Percentiles rank a stretch among this genome's conserved stretches.
Evolutionary conservation across 768 basidiomycete genomes (phyloP).

Genomic region (Macrocybe gigantea): DNA sequence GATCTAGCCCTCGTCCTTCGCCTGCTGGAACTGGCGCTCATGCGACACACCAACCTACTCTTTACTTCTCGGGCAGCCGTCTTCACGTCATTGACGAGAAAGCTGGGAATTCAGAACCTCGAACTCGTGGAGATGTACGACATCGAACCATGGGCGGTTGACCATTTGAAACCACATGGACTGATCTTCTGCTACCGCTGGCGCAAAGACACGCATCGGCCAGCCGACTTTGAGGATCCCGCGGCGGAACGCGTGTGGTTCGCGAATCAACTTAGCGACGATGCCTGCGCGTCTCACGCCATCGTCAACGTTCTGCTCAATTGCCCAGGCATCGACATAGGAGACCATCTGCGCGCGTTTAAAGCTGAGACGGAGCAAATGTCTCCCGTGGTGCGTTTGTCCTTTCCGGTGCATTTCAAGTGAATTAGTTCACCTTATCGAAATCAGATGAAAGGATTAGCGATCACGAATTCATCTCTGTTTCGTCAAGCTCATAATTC

Average conservation of each 20-base stretch:
- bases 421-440: neutral
- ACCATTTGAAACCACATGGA: conserved; percentile 51
- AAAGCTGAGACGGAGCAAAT: conserved; percentile 46
- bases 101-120: conserved; percentile 45
- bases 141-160: conserved; percentile 60
- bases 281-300: conserved; percentile 60
- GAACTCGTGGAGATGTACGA: conserved; percentile 57
- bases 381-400: conserved; percentile 46
- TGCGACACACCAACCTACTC: neutral
- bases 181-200: conserved; percentile 63
- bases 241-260: conserved; percentile 59
- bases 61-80: conserved; percentile 18
- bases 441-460: conserved; percentile 56
- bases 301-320: conserved; percentile 58
- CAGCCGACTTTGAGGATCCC: conserved; percentile 44
- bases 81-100: conserved; percentile 51
- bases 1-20: neutral
- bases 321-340: conserved; percentile 45
- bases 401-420: neutral
- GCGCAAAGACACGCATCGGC: conserved; percentile 40
- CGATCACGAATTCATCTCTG: conserved; percentile 48
- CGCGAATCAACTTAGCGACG: conserved; percentile 61
- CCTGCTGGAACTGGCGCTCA: neutral
- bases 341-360: conserved; percentile 37
- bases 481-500: conserved; percentile 55